A percentile compares a stretch with the other conserved stretches of the same genome.
Evolutionary conservation across 352 stramenopile genomes (phyloP).

Genomic region (Pythium phragmitis): DNA sequence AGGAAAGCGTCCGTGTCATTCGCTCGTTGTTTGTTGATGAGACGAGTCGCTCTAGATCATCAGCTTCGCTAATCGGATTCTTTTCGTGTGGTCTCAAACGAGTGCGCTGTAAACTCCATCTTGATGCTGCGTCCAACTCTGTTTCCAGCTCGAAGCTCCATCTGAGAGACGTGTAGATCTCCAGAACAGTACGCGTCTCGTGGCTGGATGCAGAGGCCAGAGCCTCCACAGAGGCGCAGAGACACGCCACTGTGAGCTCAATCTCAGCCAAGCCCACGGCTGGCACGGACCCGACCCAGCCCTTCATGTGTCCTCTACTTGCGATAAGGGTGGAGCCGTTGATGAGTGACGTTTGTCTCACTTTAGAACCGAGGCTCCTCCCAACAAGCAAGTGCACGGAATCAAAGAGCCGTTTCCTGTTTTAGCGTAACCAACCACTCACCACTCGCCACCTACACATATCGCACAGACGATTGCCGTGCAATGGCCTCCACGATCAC

Average conservation of each 20-base stretch:
- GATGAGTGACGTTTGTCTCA: neutral
- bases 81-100: neutral
- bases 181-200: neutral
- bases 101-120: conserved; percentile 3
- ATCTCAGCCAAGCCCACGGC: neutral
- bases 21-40: neutral
- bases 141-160: neutral
- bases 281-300: no score
- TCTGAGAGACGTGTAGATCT: neutral
- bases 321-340: neutral
- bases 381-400: no score
- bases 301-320: neutral
- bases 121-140: neutral
- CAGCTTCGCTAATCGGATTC: neutral
- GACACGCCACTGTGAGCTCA: neutral
- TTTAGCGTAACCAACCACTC: neutral
- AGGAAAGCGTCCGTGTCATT: neutral
- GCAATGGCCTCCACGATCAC: conserved; percentile 22
- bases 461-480: neutral
- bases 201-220: neutral
- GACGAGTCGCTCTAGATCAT: neutral
- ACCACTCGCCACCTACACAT: neutral
- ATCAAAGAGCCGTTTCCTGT: neutral
- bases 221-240: neutral
- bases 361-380: neutral